Base-by-base conservation (phyloP, 192 early-diverging fungal species). In the Backusella australiensis region DNA sequence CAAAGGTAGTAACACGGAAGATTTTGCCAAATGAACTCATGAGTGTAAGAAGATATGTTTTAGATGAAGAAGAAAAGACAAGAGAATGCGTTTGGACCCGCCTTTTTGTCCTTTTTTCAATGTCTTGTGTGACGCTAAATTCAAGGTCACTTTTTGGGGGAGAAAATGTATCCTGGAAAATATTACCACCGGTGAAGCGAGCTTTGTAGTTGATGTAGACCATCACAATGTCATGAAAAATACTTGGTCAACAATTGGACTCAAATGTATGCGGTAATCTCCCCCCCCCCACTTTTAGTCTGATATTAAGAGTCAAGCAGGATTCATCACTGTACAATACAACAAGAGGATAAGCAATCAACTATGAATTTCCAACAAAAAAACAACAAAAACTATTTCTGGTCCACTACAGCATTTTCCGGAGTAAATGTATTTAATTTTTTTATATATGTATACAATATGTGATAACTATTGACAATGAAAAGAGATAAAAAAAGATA, bases 1-100 rank as follows among this genome's bases (percentile, higher is more conserved):
- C 97, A 85, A 92, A 98, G 42, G 97, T 99, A 0, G 95, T 96
- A 34, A 97, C 93, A 67, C 94, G 89, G 85, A 90, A 96, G 65
- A 89, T 82, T 35, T 82, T 91, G 69, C 95, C 95, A 86, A 96
- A 96, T 6, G 91, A 90, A 72, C 90, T 92, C 95, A 94, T 95
- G 15, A 68, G 14, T 68, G 63, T 35, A 35, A 34, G n/a, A 68
- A n/a, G 9, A 34, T 34, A 34, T 35, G 67, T 34, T 34, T 39
- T 35, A 34, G 26, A 68, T 26, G 35, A 68, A 34, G 34, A 36
- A 68, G 7, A 68, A 32, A 36, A 32, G 35, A 21, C 19, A 36
- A 35, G 7, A 19, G 29, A 29, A 26, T 63, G 23, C 23, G 56
- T 29, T 63, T 14, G 26, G 26, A 14, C 26, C 23, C 11, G 23